Base-by-base conservation (phyloP, 176 grass and related monocot genomes). In the Miscanthus lutarioriparius region DNA sequence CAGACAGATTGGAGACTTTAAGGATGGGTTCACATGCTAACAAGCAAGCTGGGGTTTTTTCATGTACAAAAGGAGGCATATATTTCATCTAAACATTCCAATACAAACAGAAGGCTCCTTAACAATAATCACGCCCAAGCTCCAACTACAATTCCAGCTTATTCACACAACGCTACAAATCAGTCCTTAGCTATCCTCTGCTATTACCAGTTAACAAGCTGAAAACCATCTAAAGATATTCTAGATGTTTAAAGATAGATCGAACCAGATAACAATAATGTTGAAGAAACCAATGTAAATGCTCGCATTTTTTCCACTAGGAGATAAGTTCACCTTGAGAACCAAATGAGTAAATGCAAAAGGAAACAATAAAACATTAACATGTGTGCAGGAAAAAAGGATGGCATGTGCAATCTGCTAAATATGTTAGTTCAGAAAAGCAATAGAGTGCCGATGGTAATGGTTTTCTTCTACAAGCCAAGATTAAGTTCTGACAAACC, bases 401-500 rank as follows among this genome's bases (percentile, higher is more conserved):
- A 69, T 6, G 17, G 5, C 20, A 61, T n/a, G 51, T 47, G n/a
- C 12, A 54, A 56, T 72, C 15, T 44, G 41, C 0, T 75, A 61
- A 47, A 49, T n/a, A 65, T 27, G 20, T 49, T 56, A 71, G 12
- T 72, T 64, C 12, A 10, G 80, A 49, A 67, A 82, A 64, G 82
- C 26, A 79, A 69, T n/a, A 69, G 48, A 71, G 66, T 39, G 72
- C 37, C 44, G 37, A 86, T 85, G 32, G 35, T 77, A 51, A 75
- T 80, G 19, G 59, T 61, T 90, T 86, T 77, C 41, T 77, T 74
- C 69, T 91, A 90, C 11, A 83, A 84, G 58, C 43, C 32, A 67
- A 97, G 90, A 93, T 69, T 86, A 98, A 95, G 93, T 95, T 94
- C 88, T 90, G 86, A 95, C 96, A 98, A 98, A 94, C 90, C 93